Base-by-base conservation (phyloP, 495 filamentous ascomycete genomes). In the Penicillium angulare region DNA sequence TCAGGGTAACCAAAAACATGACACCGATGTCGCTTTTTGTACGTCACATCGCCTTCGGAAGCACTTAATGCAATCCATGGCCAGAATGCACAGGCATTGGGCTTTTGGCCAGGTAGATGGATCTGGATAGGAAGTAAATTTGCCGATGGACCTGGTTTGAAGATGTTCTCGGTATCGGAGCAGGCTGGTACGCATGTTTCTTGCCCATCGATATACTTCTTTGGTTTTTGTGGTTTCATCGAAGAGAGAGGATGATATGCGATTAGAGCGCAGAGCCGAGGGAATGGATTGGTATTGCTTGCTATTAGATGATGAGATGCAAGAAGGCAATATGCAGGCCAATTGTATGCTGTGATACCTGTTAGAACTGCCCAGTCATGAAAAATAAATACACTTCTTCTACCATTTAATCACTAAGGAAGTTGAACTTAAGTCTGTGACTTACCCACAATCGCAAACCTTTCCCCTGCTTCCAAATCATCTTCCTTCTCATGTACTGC, bases 241-340 rank as follows among this genome's bases (percentile, higher is more conserved):
- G 62, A 56, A 6, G 53, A 44, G 17, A 74, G 52, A 0, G 83
- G 84, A 54, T 85, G 85, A 65, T 82, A 86, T 6, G 80, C 77
- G 21, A 83, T 67, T 0, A 86, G 62, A 1, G 81, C 79, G 42
- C 69, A 72, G 15, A 75, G 71, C 5, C 61, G 60, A 13, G 69
- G 69, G 49, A 72, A 72, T 5, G 69, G 69, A 29, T 71, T 72
- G n/a, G 64, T 66, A 10, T 66, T 62, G 27, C 61, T 68, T 17
- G 51, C 23, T 5, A 75, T 72, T 46, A 77, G 73, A 31, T 69
- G 67, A 46, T 78, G 76, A 3, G 76, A 68, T n/a, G 73, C 66
- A 24, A 86, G 78, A 3, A 77, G 74, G 32, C 75, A 69, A 29
- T 75, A 67, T n/a, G 83, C 83, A 0, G 83, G 80, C n/a, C 74